Evolutionary conservation across 2,329 filamentous ascomycete genomes (phyloP), one percentile per base, ranked within the genome.

Genomic region (Magnaporthiopsis rhizophila): DNA sequence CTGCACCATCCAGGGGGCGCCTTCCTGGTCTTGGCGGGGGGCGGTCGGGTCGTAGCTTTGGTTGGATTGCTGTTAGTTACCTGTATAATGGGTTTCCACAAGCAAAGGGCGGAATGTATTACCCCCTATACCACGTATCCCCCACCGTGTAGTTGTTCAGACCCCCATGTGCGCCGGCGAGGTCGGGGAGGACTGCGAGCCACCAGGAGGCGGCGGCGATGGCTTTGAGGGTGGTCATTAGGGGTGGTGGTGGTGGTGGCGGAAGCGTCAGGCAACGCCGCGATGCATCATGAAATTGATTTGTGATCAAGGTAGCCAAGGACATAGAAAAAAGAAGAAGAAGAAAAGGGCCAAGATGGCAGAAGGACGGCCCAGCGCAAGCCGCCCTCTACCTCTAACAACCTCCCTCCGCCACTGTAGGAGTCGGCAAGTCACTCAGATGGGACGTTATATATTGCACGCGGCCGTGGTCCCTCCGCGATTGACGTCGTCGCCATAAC

Each of bases 121-220:
- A 78, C 75, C 76, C 76, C 70, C 74, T 70, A 62, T 78, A 78
- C 76, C 76, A 78, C 18, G 70, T 74, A 2, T 77, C 73, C 34
- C 74, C 76, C 0, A 78, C 76, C 3, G 76, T 78, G 67, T 78
- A 78, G 67, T 78, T 77, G 45, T 72, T 69, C 11, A 78, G 69
- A 7, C 76, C 76, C 8, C 76, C 76, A 66, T 78, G 76, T 24
- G 72, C 73, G n/a, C 65, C 36, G 26, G 62, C 70, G 64, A 62
- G 64, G 15, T 63, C 62, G 61, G 66, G 21, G 3, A 69, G 62
- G 3, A 64, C 32, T 24, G 69, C 69, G 12, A 45, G 15, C 6
- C 38, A 12, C 67, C 71, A 69, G 67, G 61, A 59, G 45, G 69
- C 68, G 64, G 71, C 66, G 65, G 68, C 59, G 15, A 66, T 36